phyloP scores from a whole-genome alignment of 2,329 filamentous ascomycete genomes.

The Tolypocladium capitatum region DNA sequence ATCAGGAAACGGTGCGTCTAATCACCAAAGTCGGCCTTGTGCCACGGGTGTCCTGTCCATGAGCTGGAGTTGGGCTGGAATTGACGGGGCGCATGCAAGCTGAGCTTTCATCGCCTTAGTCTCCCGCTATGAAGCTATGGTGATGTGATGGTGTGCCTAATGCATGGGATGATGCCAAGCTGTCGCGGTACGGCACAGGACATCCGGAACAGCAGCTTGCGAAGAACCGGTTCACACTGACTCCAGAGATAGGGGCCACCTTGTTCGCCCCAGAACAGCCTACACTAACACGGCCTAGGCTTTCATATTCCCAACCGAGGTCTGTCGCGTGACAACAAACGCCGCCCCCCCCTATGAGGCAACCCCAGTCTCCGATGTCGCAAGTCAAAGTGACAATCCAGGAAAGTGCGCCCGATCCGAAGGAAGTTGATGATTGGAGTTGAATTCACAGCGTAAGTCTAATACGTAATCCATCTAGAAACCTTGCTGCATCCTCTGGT shows the following conservation, averaged over 20 bases:
- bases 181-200: background rate
- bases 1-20: background rate
- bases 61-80: background rate
- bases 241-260: background rate
- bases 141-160: background rate
- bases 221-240: background rate
- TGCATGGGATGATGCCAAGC: background rate
- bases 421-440: too few species aligned
- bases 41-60: background rate
- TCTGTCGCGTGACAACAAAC: background rate
- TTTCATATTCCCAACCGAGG: too few species aligned
- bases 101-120: background rate
- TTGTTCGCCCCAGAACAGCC: background rate
- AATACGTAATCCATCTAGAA: too few species aligned
- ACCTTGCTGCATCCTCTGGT: too few species aligned
- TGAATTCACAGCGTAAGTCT: too few species aligned
- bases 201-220: too few species aligned
- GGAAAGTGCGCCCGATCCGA: too few species aligned
- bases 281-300: background rate
- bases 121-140: too few species aligned
- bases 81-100: background rate
- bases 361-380: too few species aligned
- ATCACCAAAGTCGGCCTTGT: background rate
- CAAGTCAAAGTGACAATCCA: too few species aligned
- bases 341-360: too few species aligned